Base-by-base conservation (phyloP, 148 eudicot genomes). In the Camellia lanceoleosa region DNA sequence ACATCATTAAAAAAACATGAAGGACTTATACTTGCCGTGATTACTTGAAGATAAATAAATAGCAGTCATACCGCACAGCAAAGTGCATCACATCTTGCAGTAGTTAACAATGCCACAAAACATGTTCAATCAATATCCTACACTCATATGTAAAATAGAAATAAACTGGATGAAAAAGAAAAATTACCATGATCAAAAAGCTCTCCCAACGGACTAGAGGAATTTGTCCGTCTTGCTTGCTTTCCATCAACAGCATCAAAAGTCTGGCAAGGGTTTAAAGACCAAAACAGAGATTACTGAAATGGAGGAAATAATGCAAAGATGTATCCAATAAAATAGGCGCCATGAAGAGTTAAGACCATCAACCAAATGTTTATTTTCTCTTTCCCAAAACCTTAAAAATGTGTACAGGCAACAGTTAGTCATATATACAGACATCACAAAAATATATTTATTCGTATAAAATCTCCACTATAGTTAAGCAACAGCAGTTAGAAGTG, bases 191-290 rank as follows among this genome's bases (percentile, higher is more conserved):
- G 98, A 75, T 97, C 99, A 87, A 94, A 97, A 80, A 97, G 98
- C 84, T 94, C 99, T 55, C 98, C 99, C 85, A 97, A 77, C 83
- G 99, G 99, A 85, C 99, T 92, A 69, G 99, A 97, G 54, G 98
- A 97, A 85, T 89, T 92, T 78, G 99, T 97, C 80, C 99, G 86
- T 85, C 99, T 91, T 83, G 99, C 99, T 88, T 97, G 99, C 85
- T 97, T 97, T 72, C 99, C 99, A 89, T 94, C 99, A 75, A 97
- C 98, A 61, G 99, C 99, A 84, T 97, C 99, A 82, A 97, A 94
- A 77, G 99, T 97, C 99, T 95, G 80, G 62, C 80, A 78, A 12
- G 51, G 69, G 72, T 42, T 81, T 79, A 20, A 71, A 78, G 64
- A 64, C 23, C 66, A 51, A 70, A 63, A 13, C 43, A 12, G 41